Evolutionary conservation across 2,329 filamentous ascomycete species (phyloP), one percentile per base, ranked within the genome.

Genomic region (Penicillium brasilianum): DNA sequence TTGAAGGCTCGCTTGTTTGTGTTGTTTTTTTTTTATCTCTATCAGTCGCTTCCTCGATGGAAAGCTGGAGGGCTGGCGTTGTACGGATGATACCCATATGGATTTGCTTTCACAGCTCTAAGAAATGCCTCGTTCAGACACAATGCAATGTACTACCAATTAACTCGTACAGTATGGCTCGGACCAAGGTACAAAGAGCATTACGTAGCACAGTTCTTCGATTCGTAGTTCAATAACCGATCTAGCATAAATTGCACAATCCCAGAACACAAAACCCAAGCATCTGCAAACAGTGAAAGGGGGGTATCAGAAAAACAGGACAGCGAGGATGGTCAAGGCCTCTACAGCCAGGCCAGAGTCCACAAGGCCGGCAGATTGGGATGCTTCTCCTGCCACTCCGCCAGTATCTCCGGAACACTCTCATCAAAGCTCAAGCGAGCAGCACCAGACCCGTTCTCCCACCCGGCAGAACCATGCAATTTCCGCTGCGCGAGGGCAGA

Each of bases 311-410:
- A 83, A n/a, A 30, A 43, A 56, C 46, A 25, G 14, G 30, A 57
- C 22, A 44, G 28, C 20, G n/a, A 16, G 4, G 51, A 18, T 30
- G 36, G 39, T 30, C 28, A n/a, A 53, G 18, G 20, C 65, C 25
- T 28, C 25, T 80, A 98, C 74, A 98, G 92, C 93, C 95, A 99
- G 28, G 93, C 92, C 74, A 98, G 75, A 25, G 93, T 98, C 95
- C 95, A 99, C 58, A 95, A 84, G 2, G 93, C 91, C 18, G 95
- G 95, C 69, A 98, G 78, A 69, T 92, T 90, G 5, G 95, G 94
- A 92, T 94, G 97, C 69, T 90, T 86, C 76, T 97, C 93, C 79
- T 99, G 95, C 95, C 95, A 99, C 56, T 88, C 87, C 1, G 88
- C 94, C 62, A 99, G 80, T 37, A 99, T 90, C 66, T 97, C 93